These are phyloP conservation scores for Trifolium pratense DNA, from an alignment of 306 rosid species.

Conservation along the genomic window DNA sequence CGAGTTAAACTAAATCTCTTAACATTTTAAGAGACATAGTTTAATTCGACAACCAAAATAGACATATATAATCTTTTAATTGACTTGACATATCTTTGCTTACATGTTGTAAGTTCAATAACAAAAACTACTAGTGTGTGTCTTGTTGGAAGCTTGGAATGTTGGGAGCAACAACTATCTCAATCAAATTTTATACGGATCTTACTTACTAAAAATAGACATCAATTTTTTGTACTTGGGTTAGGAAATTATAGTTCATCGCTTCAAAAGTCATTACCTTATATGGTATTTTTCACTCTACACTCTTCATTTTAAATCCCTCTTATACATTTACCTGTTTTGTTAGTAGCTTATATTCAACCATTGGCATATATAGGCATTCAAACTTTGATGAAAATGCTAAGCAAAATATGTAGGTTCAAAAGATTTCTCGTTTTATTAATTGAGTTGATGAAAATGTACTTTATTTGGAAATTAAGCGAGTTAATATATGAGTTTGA, in stretches of 20 bases:
- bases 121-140: not conserved
- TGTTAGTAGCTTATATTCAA: conserved; percentile 21
- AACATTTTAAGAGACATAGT: too few species aligned
- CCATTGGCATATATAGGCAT: conserved; percentile 8
- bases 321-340: conserved; percentile 2
- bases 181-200: conserved; percentile 7
- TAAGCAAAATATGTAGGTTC: not conserved
- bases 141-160: conserved; percentile 30
- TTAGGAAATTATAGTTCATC: conserved; percentile 31
- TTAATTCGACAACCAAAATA: too few species aligned
- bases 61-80: not conserved
- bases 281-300: conserved; percentile 26
- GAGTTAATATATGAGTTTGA: not conserved
- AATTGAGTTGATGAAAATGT: conserved; percentile 25
- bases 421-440: not conserved
- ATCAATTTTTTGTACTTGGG: conserved; percentile 1
- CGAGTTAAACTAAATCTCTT: too few species aligned
- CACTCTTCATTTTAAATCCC: conserved; percentile 20
- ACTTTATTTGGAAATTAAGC: conserved; percentile 23
- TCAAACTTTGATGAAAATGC: conserved; percentile 20
- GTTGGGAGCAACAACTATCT: conserved; percentile 32
- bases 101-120: not conserved
- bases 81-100: not conserved
- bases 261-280: conserved; percentile 32
- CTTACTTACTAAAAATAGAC: conserved; percentile 25